Base-by-base conservation (phyloP, 2,329 filamentous ascomycete genomes). In the Calonectria honghensis region DNA sequence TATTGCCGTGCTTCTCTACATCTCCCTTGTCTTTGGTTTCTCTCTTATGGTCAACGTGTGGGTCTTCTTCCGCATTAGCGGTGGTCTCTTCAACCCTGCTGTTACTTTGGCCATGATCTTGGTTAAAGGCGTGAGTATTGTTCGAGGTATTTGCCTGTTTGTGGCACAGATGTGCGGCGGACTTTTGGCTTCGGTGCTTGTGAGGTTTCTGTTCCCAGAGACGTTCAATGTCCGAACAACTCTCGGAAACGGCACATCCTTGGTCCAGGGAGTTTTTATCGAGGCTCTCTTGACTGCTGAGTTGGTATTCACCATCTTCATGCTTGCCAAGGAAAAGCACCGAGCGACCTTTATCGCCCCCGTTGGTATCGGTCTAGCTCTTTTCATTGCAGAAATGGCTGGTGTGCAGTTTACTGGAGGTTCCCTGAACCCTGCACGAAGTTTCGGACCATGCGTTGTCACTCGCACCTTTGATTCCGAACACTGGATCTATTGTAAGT, bases 291-390 rank as follows among this genome's bases (percentile, higher is more conserved):
- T 89, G 20, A 89, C 88, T 3, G 85, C 87, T 14, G 85, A 89
- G 75, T 76, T 90, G 32, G 83, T 88, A 18, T 88, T 89, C 71
- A 86, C 87, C 14, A 88, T 89, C 68, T 88, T 89, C 75, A 89
- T 89, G 87, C 83, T 89, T n/a, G 88, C 88, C 29, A 87, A 87
- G 32, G 88, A 89, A 80, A 88, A 89, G 78, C 88, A 89, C 70
- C 82, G 83, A 6, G 87, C 83, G 0, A 89, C 87, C 0, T 88
- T 88, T 68, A 83, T 89, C 20, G 88, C 88, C 18, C 88, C 88
- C 0, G 82, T 89, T 1, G 88, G 88, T 6, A 89, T 89, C 57
- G 87, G 87, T 2, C 79, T 89, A 72, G 84, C 86, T 18, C 80
- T 88, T 6, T 89, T 89, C 78, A 85, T 89, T 48, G 83, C 84